Evolutionary conservation across 2,329 filamentous ascomycete genomes (phyloP).

Genomic region (Pseudogymnoascus sp.): DNA sequence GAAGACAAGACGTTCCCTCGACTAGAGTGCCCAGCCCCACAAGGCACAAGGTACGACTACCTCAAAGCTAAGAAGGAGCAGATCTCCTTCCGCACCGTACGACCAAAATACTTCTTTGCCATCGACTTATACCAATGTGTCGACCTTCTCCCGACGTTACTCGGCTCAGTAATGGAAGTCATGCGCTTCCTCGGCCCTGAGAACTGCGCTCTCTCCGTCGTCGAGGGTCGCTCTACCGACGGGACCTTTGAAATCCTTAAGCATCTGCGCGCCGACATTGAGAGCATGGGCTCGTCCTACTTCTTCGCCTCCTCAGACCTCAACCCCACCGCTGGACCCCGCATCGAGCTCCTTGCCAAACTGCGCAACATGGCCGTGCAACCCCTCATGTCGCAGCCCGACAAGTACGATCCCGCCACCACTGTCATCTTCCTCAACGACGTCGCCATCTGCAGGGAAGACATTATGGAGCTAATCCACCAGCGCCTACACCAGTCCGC

Average conservation of each 20-base stretch:
- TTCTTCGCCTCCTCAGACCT: slow-evolving; percentile 34
- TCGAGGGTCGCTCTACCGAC: slow-evolving; percentile 47
- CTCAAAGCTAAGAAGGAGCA: background rate
- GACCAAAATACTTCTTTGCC: slow-evolving; percentile 39
- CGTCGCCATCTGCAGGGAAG: slow-evolving; percentile 42
- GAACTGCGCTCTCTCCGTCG: slow-evolving; percentile 43
- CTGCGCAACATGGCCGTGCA: slow-evolving; percentile 44
- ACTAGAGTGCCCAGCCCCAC: background rate
- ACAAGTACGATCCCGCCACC: slow-evolving; percentile 28
- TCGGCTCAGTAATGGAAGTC: slow-evolving; percentile 42
- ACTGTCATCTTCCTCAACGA: slow-evolving; percentile 46
- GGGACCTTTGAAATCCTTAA: slow-evolving; percentile 43
- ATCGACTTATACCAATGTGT: slow-evolving; percentile 40
- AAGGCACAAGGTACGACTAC: slow-evolving; percentile 8
- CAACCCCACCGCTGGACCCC: slow-evolving; percentile 34
- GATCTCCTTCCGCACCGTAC: background rate
- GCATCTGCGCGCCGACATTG: slow-evolving; percentile 33
- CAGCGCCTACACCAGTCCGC: slow-evolving; percentile 39
- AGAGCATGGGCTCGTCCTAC: slow-evolving; percentile 33
- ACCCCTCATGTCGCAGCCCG: slow-evolving; percentile 31
- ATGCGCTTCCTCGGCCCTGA: slow-evolving; percentile 38
- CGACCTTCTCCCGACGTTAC: slow-evolving; percentile 38
- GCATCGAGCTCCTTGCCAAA: slow-evolving; percentile 39
- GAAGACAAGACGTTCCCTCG: slow-evolving; percentile 9
- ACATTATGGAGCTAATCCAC: slow-evolving; percentile 47